These are phyloP conservation scores for Triticum monococcum DNA, from an alignment of 176 grass and related monocot genomes.

Conservation along the genomic window DNA sequence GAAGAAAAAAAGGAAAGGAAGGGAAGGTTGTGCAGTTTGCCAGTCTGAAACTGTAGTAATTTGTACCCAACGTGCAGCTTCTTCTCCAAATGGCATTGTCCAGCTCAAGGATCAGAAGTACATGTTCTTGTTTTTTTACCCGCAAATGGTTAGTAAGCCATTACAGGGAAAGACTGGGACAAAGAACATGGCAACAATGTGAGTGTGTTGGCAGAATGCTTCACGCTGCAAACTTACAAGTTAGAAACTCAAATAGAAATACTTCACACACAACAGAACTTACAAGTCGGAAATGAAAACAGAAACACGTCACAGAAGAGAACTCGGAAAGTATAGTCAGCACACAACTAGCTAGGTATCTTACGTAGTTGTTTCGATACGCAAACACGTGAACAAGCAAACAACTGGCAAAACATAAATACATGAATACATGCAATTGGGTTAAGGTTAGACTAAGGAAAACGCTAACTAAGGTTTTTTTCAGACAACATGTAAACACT, in stretches of 20 bases:
- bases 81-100: too few species aligned
- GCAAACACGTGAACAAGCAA: neutral
- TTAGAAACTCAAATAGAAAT: neutral
- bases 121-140: too few species aligned
- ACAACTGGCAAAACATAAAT: neutral
- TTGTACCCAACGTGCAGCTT: too few species aligned
- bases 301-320: neutral
- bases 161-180: too few species aligned
- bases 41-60: too few species aligned
- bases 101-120: too few species aligned
- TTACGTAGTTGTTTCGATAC: neutral
- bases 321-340: neutral
- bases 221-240: too few species aligned
- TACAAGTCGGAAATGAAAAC: neutral
- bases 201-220: too few species aligned
- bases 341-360: neutral
- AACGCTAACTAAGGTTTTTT: neutral
- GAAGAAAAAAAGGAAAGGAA: too few species aligned
- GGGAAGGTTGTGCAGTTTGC: too few species aligned
- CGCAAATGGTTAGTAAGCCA: too few species aligned
- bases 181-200: too few species aligned
- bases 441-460: neutral
- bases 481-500: neutral
- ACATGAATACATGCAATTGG: neutral
- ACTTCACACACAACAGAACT: neutral